Base-by-base conservation (phyloP, 768 basidiomycete species). In the Sarcodon aspratus region DNA sequence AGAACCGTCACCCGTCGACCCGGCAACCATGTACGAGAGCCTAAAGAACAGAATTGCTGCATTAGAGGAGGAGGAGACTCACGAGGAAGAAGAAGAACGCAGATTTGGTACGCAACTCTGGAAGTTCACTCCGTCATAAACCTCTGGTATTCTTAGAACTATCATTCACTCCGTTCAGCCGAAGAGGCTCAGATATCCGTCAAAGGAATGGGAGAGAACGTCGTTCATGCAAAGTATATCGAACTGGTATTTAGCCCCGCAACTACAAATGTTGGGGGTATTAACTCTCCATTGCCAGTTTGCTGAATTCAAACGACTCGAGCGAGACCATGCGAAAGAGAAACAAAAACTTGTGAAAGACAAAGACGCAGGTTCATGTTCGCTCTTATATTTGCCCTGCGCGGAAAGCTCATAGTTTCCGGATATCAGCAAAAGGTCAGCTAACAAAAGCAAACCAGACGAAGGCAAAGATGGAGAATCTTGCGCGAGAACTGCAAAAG, bases 281-380 rank as follows among this genome's bases (percentile, higher is more conserved):
- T 37, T 48, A 50, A 36, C 46, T 45, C 37, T 37, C 18, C 33
- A 37, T 42, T n/a, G 9, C 18, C 58, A 93, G 89, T 93, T 91
- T 64, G 86, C 88, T 58, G 89, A 92, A 64, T 69, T 89, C 62
- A 91, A 91, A 63, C 76, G 86, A 46, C 65, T 87, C 59, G 90
- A 93, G 65, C 77, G 90, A 54, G 89, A 91, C 60, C 85, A 91
- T 58, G 82, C 88, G 36, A 92, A 88, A 67, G 90, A 92, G 71
- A 91, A 87, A 64, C 89, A 92, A 69, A 92, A 92, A 60, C 71
- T 92, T 32, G 72, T 78, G 45, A 92, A 92, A 68, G 90, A 93
- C 71, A 91, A 91, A 69, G 90, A 92, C 66, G 79, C 86, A 54
- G 86, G 87, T 88, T 48, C 42, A 67, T 63, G 61, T 35, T 52